Evolutionary conservation across 1,284 basidiomycete species (phyloP).

Genomic region (Leccinum pachyderme): DNA sequence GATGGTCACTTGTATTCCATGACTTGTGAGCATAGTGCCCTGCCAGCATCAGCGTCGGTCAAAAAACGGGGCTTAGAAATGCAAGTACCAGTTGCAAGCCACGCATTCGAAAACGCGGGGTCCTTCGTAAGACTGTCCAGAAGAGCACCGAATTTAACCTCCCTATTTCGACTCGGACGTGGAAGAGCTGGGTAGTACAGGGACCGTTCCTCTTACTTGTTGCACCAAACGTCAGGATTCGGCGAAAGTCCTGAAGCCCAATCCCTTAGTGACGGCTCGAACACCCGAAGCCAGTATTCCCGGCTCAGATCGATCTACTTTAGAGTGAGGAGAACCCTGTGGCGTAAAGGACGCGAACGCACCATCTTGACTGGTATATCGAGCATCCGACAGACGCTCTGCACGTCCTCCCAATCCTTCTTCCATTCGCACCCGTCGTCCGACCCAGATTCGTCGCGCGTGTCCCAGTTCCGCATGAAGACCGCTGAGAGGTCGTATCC

Average conservation of each 20-base stretch:
- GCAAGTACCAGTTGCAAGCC: constrained; percentile 78
- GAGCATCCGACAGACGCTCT: constrained; percentile 68
- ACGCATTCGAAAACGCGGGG: constrained; percentile 37
- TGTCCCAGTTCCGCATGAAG: constrained; percentile 97
- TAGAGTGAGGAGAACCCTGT: constrained; percentile 6
- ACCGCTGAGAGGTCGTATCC: constrained; percentile 83
- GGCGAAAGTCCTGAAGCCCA: constrained; percentile 84
- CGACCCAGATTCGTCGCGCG: constrained; percentile 64
- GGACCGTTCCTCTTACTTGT: constrained; percentile 50
- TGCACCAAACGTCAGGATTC: constrained; percentile 95
- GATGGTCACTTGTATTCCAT: constrained; percentile 37
- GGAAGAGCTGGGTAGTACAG: neutral
- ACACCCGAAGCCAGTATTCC: constrained; percentile 89
- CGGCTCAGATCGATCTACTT: constrained; percentile 75
- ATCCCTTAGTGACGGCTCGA: constrained; percentile 73
- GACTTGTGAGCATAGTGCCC: constrained; percentile 89
- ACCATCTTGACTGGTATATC: constrained; percentile 72
- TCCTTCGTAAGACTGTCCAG: constrained; percentile 57
- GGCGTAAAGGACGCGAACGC: constrained; percentile 16
- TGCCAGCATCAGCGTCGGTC: constrained; percentile 23
- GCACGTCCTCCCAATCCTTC: constrained; percentile 91
- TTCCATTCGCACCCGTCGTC: constrained; percentile 92
- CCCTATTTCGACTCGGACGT: constrained; percentile 42
- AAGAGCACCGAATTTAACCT: constrained; percentile 93
- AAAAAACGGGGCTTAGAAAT: constrained; percentile 1